Base-by-base conservation (phyloP, 495 filamentous ascomycete genomes). In the Elasticomyces elasticus region DNA sequence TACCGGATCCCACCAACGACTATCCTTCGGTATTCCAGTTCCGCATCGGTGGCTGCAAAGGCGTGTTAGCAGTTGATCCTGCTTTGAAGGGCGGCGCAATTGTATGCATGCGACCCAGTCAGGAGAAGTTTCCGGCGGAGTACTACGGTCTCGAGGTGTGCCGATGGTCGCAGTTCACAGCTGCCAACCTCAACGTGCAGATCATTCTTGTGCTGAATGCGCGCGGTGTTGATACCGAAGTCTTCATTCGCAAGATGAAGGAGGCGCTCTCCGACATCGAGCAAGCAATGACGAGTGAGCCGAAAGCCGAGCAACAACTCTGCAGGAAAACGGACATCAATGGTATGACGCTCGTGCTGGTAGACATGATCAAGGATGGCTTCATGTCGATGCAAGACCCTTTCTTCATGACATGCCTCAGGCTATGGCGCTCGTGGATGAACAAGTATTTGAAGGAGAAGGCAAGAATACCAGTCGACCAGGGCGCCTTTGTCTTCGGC, bases 11-110 rank as follows among this genome's bases (percentile, higher is more conserved):
- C 1, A 67, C 64, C 12, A 62, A 67, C 0, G 61, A 74, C 0
- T 68, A 76, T 37, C 90, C 91, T 0, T 95, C 89, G 0, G 86
- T 85, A 0, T 89, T 86, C 58, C 92, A 99, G 62, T 95, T 96
- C 60, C 85, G 94, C 15, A 76, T 94, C 55, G 92, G 85, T 15
- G 94, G 92, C 15, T 88, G 80, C 64, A 99, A 99, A 69, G 92
- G 92, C 0, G 80, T 99, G 41, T 74, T 99, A 13, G 81, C 81
- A 1, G 69, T 85, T 9, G 89, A 67, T 35, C 67, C 66, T 3
- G 49, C 53, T 0, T 13, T 66, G 7, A 56, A 35, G 15, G 48
- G 44, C n/a, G n/a, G n/a, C 24, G 55, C 72, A 0, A 72, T 70
- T 1, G 77, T 94, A 47, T 79, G 83, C 48, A 82, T 94, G 46